Evolutionary conservation across 2,329 filamentous ascomycete species (phyloP).

Genomic region (Trichoderma koningiopsis): DNA sequence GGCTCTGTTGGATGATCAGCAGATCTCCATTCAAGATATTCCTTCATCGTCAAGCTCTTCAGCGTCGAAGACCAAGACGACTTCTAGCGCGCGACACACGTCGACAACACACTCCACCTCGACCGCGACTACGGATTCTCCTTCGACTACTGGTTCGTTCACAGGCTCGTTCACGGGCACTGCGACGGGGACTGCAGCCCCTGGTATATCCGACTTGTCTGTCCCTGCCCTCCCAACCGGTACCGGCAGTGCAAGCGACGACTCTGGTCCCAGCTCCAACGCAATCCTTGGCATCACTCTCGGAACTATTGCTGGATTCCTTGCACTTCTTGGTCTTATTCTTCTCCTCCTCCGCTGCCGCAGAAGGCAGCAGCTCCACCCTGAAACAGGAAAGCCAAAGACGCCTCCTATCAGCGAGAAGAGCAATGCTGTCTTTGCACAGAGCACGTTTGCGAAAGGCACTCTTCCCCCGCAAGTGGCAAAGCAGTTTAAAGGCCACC

Average conservation of each 20-base stretch:
- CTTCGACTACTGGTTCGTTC: constrained; percentile 28
- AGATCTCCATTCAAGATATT: constrained; percentile 37
- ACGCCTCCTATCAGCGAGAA: constrained; percentile 59
- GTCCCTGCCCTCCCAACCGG: constrained; percentile 31
- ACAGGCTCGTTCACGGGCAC: constrained; percentile 30
- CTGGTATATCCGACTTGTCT: constrained; percentile 26
- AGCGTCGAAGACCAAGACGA: constrained; percentile 14
- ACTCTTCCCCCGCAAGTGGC: constrained; percentile 41
- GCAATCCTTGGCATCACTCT: constrained; percentile 78
- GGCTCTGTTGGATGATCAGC: constrained; percentile 57
- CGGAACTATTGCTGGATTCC: constrained; percentile 76
- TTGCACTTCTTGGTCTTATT: constrained; percentile 69
- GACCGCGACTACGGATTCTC: constrained; percentile 27
- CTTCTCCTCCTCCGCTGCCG: constrained; percentile 59
- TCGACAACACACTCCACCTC: constrained; percentile 31
- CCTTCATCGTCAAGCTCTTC: constrained; percentile 37
- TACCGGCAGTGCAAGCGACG: constrained; percentile 30
- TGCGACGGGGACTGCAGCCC: constrained; percentile 29
- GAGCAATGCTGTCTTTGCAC: constrained; percentile 52
- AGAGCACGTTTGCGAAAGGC: constrained; percentile 48
- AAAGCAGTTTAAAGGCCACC: constrained; percentile 53
- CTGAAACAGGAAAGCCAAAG: constrained; percentile 49
- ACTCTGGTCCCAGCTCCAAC: constrained; percentile 45
- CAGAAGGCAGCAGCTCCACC: constrained; percentile 57
- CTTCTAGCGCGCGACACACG: constrained; percentile 9